Evolutionary conservation across 805 yeast species (phyloP).

Genomic region (Schwanniomyces polymorphus): DNA sequence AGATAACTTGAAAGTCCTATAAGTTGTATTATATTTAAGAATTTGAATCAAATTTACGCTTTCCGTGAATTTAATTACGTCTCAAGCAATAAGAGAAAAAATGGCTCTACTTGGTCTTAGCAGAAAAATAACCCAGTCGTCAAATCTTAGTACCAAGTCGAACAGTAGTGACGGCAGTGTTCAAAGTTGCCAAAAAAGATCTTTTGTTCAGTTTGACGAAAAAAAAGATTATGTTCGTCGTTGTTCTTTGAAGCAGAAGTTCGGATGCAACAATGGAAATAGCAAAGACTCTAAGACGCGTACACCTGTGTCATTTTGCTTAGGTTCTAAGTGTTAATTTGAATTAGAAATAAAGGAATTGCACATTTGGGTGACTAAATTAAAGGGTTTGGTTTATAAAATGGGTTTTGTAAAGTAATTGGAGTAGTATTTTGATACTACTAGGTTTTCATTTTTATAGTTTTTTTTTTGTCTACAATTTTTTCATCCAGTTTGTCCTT

Average conservation of each 20-base stretch:
- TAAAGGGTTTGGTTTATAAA: constrained; percentile 2
- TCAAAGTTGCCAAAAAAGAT: constrained; percentile 6
- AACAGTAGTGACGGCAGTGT: constrained; percentile 12
- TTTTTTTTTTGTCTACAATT: not conserved
- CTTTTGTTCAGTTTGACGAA: constrained; percentile 42
- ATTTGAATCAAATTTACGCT: not conserved
- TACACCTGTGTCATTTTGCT: constrained; percentile 37
- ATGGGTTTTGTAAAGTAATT: not conserved
- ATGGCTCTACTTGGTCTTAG: constrained; percentile 18
- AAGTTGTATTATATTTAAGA: not conserved
- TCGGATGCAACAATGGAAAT: not conserved
- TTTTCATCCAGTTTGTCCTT: constrained; percentile 1
- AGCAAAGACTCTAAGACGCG: not conserved
- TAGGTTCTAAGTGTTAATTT: constrained; percentile 28
- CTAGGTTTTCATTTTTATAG: not conserved
- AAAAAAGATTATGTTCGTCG: constrained; percentile 46
- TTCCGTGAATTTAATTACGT: not conserved
- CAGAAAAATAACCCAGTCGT: constrained; percentile 24
- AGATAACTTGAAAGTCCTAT: not conserved
- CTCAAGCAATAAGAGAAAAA: not conserved
- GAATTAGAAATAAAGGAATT: not conserved
- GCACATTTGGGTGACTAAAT: not conserved
- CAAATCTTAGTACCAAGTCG: constrained; percentile 6
- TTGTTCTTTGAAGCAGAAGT: constrained; percentile 29
- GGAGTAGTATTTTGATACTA: not conserved